Conservation (phyloP, 2,329 filamentous ascomycete genomes). For the Pseudogymnoascus sp. region DNA sequence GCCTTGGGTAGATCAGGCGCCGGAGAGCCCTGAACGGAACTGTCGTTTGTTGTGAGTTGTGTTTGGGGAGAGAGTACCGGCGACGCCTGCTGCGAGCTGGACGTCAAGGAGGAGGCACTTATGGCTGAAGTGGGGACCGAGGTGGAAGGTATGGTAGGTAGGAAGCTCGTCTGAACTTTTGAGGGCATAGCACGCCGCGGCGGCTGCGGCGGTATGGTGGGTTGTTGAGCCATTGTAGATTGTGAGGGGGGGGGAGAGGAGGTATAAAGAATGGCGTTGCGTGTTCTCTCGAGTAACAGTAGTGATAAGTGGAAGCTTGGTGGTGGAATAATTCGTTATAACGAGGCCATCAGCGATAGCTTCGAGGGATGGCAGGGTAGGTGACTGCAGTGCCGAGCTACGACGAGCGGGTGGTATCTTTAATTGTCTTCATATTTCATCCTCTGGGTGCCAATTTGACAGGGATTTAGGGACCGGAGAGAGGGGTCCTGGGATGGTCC, state of each 20-base stretch:
- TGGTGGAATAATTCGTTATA: conserved; percentile 2
- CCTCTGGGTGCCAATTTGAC: conserved; percentile 3
- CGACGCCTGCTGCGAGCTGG: conserved; percentile 46
- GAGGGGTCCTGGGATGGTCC: background rate
- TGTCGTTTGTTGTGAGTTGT: conserved; percentile 45
- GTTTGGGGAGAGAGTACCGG: conserved; percentile 49
- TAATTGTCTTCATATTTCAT: conserved; percentile 4
- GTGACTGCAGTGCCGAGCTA: conserved; percentile 2
- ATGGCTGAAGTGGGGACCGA: conserved; percentile 43
- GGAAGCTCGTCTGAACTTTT: conserved; percentile 25
- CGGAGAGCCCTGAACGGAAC: conserved; percentile 56
- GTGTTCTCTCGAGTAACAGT: background rate
- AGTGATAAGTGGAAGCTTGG: background rate
- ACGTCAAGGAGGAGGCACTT: conserved; percentile 45
- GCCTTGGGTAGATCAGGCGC: conserved; percentile 33
- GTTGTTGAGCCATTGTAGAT: conserved; percentile 17
- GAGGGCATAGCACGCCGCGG: conserved; percentile 20
- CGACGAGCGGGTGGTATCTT: background rate
- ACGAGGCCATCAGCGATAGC: background rate
- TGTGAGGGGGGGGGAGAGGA: conserved; percentile 10
- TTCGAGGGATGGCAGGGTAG: background rate
- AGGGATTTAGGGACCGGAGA: background rate
- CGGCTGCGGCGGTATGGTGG: conserved; percentile 14
- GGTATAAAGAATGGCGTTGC: background rate
- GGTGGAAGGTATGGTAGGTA: conserved; percentile 24